Conservation (phyloP, 73 alveolate species). For the Paramecium bursaria region DNA sequence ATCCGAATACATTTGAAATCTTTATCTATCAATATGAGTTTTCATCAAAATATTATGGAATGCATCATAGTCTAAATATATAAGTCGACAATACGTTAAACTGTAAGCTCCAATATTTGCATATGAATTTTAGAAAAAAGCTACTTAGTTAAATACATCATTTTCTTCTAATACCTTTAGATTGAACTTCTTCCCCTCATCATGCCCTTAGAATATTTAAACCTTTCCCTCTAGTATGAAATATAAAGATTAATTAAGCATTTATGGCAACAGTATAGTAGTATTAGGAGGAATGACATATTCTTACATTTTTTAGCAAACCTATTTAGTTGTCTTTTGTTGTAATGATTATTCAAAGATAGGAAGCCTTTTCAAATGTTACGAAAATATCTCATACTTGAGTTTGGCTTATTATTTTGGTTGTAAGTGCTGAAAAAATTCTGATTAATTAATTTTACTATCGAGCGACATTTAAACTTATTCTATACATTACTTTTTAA, state of each 20-base stretch:
- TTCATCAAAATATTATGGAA: neutral
- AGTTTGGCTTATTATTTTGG: too few species aligned
- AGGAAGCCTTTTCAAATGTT: too few species aligned
- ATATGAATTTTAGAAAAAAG: conserved; percentile 1
- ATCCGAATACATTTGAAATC: conserved; percentile 32
- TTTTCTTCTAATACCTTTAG: neutral
- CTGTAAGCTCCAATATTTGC: conserved; percentile 3
- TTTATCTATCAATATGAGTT: neutral
- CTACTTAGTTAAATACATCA: neutral
- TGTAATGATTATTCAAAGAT: conserved; percentile 15
- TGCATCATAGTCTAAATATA: conserved; percentile 5
- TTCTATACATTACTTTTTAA: too few species aligned
- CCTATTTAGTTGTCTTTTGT: neutral
- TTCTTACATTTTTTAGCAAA: neutral
- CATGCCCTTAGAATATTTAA: neutral
- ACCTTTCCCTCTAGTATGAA: conserved; percentile 11
- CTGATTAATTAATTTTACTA: too few species aligned
- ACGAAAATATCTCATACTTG: too few species aligned
- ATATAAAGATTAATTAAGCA: neutral
- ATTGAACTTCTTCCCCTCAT: neutral
- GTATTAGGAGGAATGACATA: conserved; percentile 9
- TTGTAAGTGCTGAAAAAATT: too few species aligned
- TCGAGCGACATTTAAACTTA: too few species aligned
- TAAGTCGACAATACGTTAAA: neutral
- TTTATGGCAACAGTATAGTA: neutral